Base-by-base conservation (phyloP, 2,329 filamentous ascomycete genomes). In the Karstenula rhodostoma region DNA sequence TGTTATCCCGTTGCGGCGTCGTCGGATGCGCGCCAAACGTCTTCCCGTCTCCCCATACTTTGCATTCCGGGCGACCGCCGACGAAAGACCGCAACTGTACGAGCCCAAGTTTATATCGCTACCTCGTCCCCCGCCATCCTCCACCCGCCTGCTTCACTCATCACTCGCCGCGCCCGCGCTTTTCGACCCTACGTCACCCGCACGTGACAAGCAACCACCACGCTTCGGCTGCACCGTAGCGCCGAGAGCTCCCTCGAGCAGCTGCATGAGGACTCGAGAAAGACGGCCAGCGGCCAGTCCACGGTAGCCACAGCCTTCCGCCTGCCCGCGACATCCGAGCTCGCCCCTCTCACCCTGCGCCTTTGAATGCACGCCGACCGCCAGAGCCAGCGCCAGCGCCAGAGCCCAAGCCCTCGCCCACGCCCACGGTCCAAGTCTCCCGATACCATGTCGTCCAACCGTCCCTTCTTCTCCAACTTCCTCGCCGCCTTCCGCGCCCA, bases 401-500 rank as follows among this genome's bases (percentile, higher is more conserved):
- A n/a, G n/a, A n/a, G n/a, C n/a, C n/a, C n/a, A n/a, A n/a, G n/a
- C n/a, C n/a, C n/a, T n/a, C n/a, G n/a, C n/a, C 63, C 59, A 46
- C 59, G 64, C 35, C 56, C 68, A 60, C 58, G 61, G 57, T 69
- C 57, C 43, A 62, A 63, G 37, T 53, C 63, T 43, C 57, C 67
- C 10, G 58, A 60, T 60, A 80, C 60, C 68, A 89, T 89, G 87
- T 85, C 86, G 2, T 88, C 86, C 65, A 89, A 90, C 79, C 80
- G 87, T 59, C 87, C 84, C 50, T 90, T 90, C 79, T 83, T 90
- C 69, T 83, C 87, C 67, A 87, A 87, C 80, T 89, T 90, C 79
- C 84, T 90, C 63, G 85, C 88, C 50, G 87, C 87, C 63, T 90
- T 90, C 72, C 84, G 88, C 54, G 86, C 88, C 53, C 87, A 89